Conservation (phyloP, 257 asterid species). For the Solanum infundibuliforme region DNA sequence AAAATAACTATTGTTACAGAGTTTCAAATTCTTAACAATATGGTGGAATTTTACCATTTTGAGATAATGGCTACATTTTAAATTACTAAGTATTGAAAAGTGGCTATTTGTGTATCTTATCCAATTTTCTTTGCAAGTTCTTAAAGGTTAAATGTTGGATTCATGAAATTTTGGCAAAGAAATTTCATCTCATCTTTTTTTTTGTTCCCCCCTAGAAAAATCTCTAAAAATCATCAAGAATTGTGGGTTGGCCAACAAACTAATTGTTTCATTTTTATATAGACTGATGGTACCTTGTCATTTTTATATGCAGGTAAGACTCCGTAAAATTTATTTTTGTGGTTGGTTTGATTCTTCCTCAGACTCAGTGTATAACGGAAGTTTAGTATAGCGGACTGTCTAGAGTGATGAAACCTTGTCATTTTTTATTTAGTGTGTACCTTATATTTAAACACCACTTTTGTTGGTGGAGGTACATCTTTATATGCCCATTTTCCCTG, state of each 20-base stretch:
- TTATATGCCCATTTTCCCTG: neutral
- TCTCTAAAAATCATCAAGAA: neutral
- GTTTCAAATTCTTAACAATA: neutral
- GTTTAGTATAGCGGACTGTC: too few species aligned
- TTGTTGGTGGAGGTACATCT: neutral
- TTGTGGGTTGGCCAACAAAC: neutral
- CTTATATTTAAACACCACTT: neutral
- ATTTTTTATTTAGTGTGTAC: too few species aligned
- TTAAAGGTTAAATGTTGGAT: neutral
- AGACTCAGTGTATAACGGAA: too few species aligned
- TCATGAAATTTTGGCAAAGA: neutral
- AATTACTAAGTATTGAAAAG: neutral
- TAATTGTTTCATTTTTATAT: neutral
- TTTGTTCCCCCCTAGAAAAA: neutral
- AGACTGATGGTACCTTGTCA: neutral
- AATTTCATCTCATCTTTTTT: neutral
- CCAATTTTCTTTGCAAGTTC: neutral
- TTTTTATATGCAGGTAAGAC: too few species aligned
- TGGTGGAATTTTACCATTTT: neutral
- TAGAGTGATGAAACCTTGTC: too few species aligned
- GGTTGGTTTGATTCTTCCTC: neutral
- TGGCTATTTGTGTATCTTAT: neutral
- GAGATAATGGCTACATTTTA: neutral
- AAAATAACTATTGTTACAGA: neutral
- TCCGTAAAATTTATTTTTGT: neutral